Conservation (phyloP, 208 protist species). For the Wallacemonas sp. region DNA sequence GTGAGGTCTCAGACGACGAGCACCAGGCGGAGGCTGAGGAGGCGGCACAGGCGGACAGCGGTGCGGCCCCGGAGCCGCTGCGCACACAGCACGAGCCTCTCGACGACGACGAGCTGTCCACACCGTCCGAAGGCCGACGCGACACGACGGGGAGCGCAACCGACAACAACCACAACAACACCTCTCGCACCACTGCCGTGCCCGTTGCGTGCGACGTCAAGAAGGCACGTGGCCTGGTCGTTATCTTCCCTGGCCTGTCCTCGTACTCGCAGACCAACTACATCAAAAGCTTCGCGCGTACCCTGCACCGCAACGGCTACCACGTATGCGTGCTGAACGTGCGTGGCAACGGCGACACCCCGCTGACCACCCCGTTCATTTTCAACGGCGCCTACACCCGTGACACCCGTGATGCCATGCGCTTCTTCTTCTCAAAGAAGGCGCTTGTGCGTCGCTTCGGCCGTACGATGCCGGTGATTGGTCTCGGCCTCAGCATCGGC, state of each 20-base stretch:
- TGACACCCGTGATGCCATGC: conserved; percentile 47
- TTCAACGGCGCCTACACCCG: conserved; percentile 56
- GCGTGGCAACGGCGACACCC: conserved; percentile 50
- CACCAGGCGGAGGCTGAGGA: neutral
- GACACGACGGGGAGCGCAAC: no score
- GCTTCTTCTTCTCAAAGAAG: conserved; percentile 29
- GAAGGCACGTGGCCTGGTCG: conserved; percentile 33
- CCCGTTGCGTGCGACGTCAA: neutral
- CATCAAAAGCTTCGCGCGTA: conserved; percentile 34
- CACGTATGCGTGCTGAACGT: conserved; percentile 56
- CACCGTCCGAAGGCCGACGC: conserved; percentile 4
- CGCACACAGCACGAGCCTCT: conserved; percentile 14
- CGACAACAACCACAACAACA: no score
- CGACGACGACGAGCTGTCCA: conserved; percentile 13
- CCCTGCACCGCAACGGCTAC: conserved; percentile 30
- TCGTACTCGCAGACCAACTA: conserved; percentile 45
- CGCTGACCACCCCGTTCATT: conserved; percentile 39
- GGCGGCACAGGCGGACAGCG: neutral
- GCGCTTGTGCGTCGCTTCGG: conserved; percentile 16
- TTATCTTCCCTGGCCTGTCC: conserved; percentile 56
- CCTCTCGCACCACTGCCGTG: neutral
- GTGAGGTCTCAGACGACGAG: conserved; percentile 1
- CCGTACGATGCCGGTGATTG: conserved; percentile 40
- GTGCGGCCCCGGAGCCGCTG: neutral
- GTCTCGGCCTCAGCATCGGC: conserved; percentile 54